phyloP scores from a whole-genome alignment of 1,139 yeast genomes.

The Blastobotrys niveus region DNA sequence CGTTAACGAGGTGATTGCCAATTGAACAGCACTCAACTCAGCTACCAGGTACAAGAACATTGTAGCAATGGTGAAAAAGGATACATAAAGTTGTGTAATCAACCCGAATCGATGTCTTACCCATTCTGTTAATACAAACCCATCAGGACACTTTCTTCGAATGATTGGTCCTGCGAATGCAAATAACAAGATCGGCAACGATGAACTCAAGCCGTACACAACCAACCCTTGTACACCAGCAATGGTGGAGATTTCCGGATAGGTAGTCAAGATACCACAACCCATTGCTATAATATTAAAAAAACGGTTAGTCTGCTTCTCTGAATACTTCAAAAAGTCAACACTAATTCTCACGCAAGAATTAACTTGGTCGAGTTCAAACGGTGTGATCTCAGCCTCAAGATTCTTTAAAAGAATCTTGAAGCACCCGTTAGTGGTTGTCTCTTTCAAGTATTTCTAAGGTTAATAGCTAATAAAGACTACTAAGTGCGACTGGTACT shows the following conservation, averaged over 20 bases:
- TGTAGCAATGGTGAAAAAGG: constrained; percentile 78
- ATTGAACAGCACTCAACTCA: constrained; percentile 74
- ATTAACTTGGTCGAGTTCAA: constrained; percentile 79
- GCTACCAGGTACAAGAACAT: constrained; percentile 85
- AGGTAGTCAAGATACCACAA: constrained; percentile 80
- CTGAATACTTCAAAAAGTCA: neutral
- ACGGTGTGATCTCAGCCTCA: constrained; percentile 74
- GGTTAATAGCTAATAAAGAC: constrained; percentile 5
- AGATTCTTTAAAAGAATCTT: neutral
- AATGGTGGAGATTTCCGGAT: constrained; percentile 77
- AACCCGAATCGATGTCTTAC: constrained; percentile 74
- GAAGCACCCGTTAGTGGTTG: constrained; percentile 8
- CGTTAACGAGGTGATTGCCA: constrained; percentile 71
- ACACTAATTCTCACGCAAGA: constrained; percentile 73
- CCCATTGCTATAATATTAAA: constrained; percentile 62
- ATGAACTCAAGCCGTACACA: constrained; percentile 76
- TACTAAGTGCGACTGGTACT: constrained; percentile 1
- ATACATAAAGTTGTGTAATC: constrained; percentile 64
- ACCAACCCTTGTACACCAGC: constrained; percentile 85
- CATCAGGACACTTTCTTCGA: constrained; percentile 75
- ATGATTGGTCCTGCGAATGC: constrained; percentile 79
- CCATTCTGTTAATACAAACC: constrained; percentile 95
- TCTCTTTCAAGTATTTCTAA: neutral
- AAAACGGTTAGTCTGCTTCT: constrained; percentile 14
- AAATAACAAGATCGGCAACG: constrained; percentile 77